Evolutionary conservation across 2,329 filamentous ascomycete species (phyloP).

Genomic region (Hymenoscyphus albidus): DNA sequence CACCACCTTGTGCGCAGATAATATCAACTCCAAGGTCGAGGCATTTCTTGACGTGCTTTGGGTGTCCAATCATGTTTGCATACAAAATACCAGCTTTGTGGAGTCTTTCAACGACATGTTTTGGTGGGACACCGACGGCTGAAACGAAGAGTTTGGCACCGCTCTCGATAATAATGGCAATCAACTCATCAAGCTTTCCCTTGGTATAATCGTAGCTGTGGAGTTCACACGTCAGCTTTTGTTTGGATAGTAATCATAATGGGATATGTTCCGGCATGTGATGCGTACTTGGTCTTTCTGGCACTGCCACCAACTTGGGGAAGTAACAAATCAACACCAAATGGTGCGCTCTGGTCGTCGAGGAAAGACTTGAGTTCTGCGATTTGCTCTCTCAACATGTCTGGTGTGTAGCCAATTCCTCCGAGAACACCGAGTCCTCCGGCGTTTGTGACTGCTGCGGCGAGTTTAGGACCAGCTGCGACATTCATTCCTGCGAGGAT

Average conservation of each 20-base stretch:
- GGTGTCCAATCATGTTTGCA: conserved; percentile 99
- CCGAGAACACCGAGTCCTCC: conserved; percentile 96
- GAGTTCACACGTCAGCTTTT: conserved; percentile 22
- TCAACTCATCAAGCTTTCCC: conserved; percentile 87
- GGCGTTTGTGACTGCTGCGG: conserved; percentile 94
- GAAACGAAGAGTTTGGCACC: conserved; percentile 93
- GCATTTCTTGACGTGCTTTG: conserved; percentile 97
- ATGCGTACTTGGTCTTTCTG: conserved; percentile 80
- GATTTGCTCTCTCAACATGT: conserved; percentile 95
- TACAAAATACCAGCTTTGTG: conserved; percentile 85
- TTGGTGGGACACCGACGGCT: conserved; percentile 89
- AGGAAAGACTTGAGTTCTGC: conserved; percentile 87
- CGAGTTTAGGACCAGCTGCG: conserved; percentile 91
- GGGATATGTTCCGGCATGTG: conserved; percentile 11
- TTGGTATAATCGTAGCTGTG: conserved; percentile 98
- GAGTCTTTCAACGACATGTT: conserved; percentile 81
- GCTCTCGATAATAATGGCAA: conserved; percentile 89
- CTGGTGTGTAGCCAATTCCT: conserved; percentile 91
- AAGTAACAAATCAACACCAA: conserved; percentile 89
- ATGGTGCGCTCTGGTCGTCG: conserved; percentile 86
- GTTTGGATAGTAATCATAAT: conserved; percentile 19
- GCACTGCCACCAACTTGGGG: conserved; percentile 93
- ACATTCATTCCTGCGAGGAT: conserved; percentile 99
- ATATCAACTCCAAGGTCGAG: conserved; percentile 88
- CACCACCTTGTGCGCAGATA: conserved; percentile 97